Conservation (phyloP, 176 grass and related monocot genomes). For the Pontederia paniculata region DNA sequence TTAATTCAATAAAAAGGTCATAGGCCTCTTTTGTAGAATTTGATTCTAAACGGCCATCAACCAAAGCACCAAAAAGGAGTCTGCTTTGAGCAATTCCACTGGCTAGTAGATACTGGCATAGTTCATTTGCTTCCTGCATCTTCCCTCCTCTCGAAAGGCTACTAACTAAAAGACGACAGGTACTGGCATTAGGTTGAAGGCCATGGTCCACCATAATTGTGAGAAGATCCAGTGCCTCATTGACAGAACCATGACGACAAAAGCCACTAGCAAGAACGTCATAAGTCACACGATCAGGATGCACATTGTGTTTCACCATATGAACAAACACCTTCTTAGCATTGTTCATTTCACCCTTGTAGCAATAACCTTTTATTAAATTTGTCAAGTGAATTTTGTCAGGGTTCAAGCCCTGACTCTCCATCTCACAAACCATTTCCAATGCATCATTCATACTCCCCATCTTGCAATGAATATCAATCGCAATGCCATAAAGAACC, state of each 20-base stretch:
- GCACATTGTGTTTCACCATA: constrained; percentile 51
- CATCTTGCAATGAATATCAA: constrained; percentile 41
- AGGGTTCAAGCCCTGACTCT: constrained; percentile 29
- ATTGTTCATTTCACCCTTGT: constrained; percentile 39
- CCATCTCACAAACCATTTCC: constrained; percentile 64
- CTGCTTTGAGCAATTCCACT: constrained; percentile 13
- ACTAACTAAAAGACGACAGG: constrained; percentile 41
- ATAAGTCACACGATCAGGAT: constrained; percentile 61
- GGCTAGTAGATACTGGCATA: constrained; percentile 36
- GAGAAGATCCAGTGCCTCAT: constrained; percentile 43
- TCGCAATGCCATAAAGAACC: constrained; percentile 58
- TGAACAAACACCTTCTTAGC: constrained; percentile 34
- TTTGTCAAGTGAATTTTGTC: constrained; percentile 70
- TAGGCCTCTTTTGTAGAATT: constrained; percentile 42
- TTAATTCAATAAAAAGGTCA: constrained; percentile 46
- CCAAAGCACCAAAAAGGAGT: constrained; percentile 49
- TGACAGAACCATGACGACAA: constrained; percentile 40
- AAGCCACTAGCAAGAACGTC: constrained; percentile 53
- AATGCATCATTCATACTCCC: constrained; percentile 46
- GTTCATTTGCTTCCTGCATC: constrained; percentile 39
- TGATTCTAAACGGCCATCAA: constrained; percentile 50
- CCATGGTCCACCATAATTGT: constrained; percentile 46
- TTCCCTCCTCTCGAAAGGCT: constrained; percentile 48
- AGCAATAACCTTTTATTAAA: constrained; percentile 66
- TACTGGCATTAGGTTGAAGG: constrained; percentile 32